Percentiles rank a stretch among this genome's conserved stretches.
Conservation (phyloP, 2,329 filamentous ascomycete genomes). For the Penicillium sp. region DNA sequence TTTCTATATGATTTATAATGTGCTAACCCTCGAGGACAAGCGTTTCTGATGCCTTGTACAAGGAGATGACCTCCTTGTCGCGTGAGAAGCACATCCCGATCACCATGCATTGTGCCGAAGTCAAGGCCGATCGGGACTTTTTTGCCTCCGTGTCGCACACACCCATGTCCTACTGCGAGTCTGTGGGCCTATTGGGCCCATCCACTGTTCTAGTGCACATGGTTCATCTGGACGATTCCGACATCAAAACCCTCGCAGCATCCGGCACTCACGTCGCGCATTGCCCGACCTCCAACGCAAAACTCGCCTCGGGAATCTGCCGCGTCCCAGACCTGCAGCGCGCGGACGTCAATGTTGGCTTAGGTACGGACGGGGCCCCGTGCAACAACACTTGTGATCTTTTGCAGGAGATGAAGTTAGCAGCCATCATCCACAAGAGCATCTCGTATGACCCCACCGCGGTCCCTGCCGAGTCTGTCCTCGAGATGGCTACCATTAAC, state of each 20-base stretch:
- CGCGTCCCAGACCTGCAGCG: slow-evolving; percentile 42
- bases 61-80: slow-evolving; percentile 39
- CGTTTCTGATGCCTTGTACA: slow-evolving; percentile 32
- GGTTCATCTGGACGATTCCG: slow-evolving; percentile 45
- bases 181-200: slow-evolving; percentile 33
- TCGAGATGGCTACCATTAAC: slow-evolving; percentile 50
- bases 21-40: slow-evolving; percentile 2
- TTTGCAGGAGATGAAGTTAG: slow-evolving; percentile 49
- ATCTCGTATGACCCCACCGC: slow-evolving; percentile 37
- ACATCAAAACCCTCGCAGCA: slow-evolving; percentile 36
- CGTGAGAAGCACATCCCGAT: slow-evolving; percentile 37
- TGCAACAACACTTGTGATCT: slow-evolving; percentile 50
- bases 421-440: slow-evolving; percentile 46
- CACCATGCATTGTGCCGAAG: slow-evolving; percentile 27
- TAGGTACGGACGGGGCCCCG: slow-evolving; percentile 51
- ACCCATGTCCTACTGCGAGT: slow-evolving; percentile 41
- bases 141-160: slow-evolving; percentile 33
- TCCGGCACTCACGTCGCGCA: slow-evolving; percentile 45
- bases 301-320: slow-evolving; percentile 48
- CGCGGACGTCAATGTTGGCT: slow-evolving; percentile 41
- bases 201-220: slow-evolving; percentile 48
- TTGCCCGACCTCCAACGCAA: slow-evolving; percentile 48
- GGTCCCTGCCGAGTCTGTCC: slow-evolving; percentile 42
- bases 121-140: slow-evolving; percentile 33
- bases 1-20: too few relatives aligned